Percentiles rank a stretch among this genome's conserved stretches.
phyloP scores from a whole-genome alignment of 2,329 filamentous ascomycete genomes.

The Arthroderma uncinatum region DNA sequence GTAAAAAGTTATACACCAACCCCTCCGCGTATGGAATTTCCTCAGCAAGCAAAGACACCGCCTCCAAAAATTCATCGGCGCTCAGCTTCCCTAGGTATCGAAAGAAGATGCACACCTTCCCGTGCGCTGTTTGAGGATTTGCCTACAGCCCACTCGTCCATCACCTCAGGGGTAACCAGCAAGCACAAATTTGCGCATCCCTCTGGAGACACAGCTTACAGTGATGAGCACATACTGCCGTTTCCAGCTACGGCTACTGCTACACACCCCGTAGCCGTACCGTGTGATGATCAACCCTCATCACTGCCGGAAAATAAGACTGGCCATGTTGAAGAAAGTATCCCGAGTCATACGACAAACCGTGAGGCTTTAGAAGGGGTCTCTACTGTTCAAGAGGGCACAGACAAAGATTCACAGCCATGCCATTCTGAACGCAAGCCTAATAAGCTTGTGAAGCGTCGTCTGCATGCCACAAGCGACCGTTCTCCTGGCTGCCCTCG shows the following conservation, averaged over 20 bases:
- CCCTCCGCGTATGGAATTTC: neutral
- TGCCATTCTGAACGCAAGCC: neutral
- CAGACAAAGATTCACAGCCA: neutral
- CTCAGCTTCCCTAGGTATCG: constrained; percentile 6
- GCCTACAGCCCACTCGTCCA: constrained; percentile 16
- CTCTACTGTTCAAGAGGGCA: neutral
- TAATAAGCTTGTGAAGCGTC: constrained; percentile 8
- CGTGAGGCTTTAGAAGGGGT: neutral
- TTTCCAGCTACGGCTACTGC: neutral
- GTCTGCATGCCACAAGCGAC: neutral
- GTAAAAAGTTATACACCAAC: neutral
- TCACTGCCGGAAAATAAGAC: neutral
- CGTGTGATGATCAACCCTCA: neutral
- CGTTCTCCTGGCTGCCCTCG: neutral
- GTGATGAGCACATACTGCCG: neutral
- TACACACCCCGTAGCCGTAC: neutral
- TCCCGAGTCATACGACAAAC: neutral
- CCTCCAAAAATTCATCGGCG: neutral
- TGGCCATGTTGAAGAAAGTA: neutral
- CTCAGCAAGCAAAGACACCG: neutral
- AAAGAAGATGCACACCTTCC: constrained; percentile 12
- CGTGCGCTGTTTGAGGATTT: constrained; percentile 16
- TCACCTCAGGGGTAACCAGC: constrained; percentile 12
- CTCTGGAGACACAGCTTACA: neutral
- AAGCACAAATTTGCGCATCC: neutral